Percentiles rank a stretch among this genome's conserved stretches.
Conservation (phyloP, 768 basidiomycete species). For the Dioszegia crocea region DNA sequence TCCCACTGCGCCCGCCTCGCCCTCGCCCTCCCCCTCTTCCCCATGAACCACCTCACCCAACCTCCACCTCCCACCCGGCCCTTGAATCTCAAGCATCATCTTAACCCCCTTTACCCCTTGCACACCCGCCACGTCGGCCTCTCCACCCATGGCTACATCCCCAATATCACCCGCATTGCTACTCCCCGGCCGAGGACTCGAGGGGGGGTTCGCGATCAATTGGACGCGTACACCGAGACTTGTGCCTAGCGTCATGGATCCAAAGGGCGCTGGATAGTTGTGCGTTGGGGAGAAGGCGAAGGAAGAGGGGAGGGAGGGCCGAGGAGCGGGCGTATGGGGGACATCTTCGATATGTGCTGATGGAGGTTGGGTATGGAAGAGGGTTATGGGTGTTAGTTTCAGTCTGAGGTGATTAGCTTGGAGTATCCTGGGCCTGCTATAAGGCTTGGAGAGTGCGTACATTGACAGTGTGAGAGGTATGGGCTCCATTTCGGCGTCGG, state of each 20-base stretch:
- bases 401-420: slow-evolving; percentile 4
- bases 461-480: slow-evolving; percentile 11
- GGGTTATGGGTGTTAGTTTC: slow-evolving; percentile 18
- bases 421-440: background rate
- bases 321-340: background rate
- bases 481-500: slow-evolving; percentile 7
- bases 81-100: slow-evolving; percentile 77
- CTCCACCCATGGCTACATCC: background rate
- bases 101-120: slow-evolving; percentile 58
- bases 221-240: slow-evolving; percentile 78
- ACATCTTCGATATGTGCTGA: slow-evolving; percentile 2
- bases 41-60: slow-evolving; percentile 35
- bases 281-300: slow-evolving; percentile 74
- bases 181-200: slow-evolving; percentile 21
- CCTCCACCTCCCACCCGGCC: slow-evolving; percentile 57
- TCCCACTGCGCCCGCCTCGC: slow-evolving; percentile 63
- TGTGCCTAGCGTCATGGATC: slow-evolving; percentile 81
- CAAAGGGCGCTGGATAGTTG: slow-evolving; percentile 77
- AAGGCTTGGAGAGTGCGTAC: background rate
- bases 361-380: slow-evolving; percentile 9
- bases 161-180: background rate
- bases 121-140: background rate
- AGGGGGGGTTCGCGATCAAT: slow-evolving; percentile 68
- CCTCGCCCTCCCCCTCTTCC: slow-evolving; percentile 52
- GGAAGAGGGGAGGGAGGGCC: slow-evolving; percentile 64